Conservation (phyloP, 164 flowering plant genomes). For the Houttuynia cordata region DNA sequence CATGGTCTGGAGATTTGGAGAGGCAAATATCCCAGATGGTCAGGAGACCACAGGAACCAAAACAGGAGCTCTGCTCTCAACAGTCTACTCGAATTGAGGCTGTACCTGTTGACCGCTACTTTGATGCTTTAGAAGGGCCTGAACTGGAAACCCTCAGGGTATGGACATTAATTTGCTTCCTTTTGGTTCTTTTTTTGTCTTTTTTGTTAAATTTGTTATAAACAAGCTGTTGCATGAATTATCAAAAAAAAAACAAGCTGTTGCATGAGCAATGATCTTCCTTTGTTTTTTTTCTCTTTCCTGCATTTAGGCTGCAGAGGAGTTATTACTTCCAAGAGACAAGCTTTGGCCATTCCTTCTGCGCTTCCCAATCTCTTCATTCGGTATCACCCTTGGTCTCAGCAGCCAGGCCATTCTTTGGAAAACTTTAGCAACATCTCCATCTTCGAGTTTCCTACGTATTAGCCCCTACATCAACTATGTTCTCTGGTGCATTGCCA, state of each 20-base stretch:
- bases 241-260: no score
- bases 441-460: slow-evolving; percentile 54
- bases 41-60: slow-evolving; percentile 30
- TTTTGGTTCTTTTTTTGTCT: no score
- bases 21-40: slow-evolving; percentile 52
- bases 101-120: slow-evolving; percentile 66
- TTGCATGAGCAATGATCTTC: neutral
- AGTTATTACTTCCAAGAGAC: slow-evolving; percentile 66
- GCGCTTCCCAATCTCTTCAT: slow-evolving; percentile 66
- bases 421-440: slow-evolving; percentile 59
- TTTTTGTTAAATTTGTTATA: neutral
- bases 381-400: slow-evolving; percentile 76
- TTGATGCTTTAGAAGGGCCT: slow-evolving; percentile 87
- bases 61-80: slow-evolving; percentile 7
- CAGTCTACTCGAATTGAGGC: slow-evolving; percentile 18
- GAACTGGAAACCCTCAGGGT: slow-evolving; percentile 78
- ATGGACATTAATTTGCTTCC: neutral
- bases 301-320: slow-evolving; percentile 44
- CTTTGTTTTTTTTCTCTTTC: slow-evolving; percentile 2
- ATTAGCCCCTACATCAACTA: slow-evolving; percentile 38
- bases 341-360: slow-evolving; percentile 84
- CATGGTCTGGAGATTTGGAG: slow-evolving; percentile 80
- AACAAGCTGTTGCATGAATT: neutral
- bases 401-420: slow-evolving; percentile 92
- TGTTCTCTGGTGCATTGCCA: slow-evolving; percentile 59